Evolutionary conservation across 1,284 basidiomycete genomes (phyloP), one percentile per base, ranked within the genome.

Genomic region (Termitomyces sp.): DNA sequence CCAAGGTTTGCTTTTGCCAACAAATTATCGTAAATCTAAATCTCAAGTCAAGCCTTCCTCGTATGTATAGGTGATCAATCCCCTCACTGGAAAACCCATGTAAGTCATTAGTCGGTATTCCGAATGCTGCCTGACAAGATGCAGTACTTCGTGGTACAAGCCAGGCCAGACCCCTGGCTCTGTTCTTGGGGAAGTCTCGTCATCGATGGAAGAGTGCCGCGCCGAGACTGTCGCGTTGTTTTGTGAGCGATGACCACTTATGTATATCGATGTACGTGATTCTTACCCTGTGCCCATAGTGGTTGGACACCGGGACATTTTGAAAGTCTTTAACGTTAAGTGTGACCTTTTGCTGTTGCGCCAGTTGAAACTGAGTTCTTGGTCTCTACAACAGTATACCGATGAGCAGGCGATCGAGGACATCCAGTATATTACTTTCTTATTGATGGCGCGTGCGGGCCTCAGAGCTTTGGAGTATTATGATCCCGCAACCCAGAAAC

Each of bases 201-300:
- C 88, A 0, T 92, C 89, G 0, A 81, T 92, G 80, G 91, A 93
- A 66, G 91, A 93, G 71, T 93, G 90, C 61, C 81, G 91, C 21
- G 90, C 90, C 2, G 91, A 93, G 68, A 80, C 87, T 5, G 90
- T 91, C 18, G 86, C 87, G 0, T 71, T 91, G 37, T 92, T 80
- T 68, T 75, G 88, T 87, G 60, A 70, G 83, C 72, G 21, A 30
- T 10, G 30, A 40, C 31, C n/a, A n/a, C n/a, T n/a, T 42, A 39
- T 21, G 11, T 30, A 10, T n/a, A 37, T 50, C 61, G 24, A 35
- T 4, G 1, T 28, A 21, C 11, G 6, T 10, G 26, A 34, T 24
- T 40, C 24, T 24, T 47, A 46, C 9, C 13, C 14, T 14, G 13
- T 18, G 37, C n/a, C 18, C 43, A n/a, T 55, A 88, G 86, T 91